These are phyloP conservation scores for Epichloe typhina DNA, from an alignment of 2,329 filamentous ascomycete genomes.

Conservation along the genomic window DNA sequence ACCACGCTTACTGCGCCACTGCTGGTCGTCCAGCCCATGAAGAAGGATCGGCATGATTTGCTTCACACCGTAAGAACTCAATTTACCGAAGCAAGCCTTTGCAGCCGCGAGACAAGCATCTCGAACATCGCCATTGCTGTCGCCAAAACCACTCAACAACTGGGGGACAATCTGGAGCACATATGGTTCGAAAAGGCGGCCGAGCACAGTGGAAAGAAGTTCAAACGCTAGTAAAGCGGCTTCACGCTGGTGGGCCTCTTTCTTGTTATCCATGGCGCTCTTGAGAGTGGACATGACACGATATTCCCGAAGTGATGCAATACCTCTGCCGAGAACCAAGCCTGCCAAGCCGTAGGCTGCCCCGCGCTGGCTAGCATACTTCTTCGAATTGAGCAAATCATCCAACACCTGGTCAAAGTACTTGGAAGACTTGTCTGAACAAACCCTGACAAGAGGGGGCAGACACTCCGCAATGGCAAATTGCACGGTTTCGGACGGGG, in stretches of 20 bases:
- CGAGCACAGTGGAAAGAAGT: slow-evolving; percentile 73
- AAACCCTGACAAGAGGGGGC: slow-evolving; percentile 76
- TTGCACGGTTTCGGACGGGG: slow-evolving; percentile 91
- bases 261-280: slow-evolving; percentile 86
- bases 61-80: slow-evolving; percentile 94
- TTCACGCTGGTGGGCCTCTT: slow-evolving; percentile 77
- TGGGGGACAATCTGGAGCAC: slow-evolving; percentile 92
- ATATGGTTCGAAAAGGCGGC: slow-evolving; percentile 87
- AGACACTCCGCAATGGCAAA: slow-evolving; percentile 92
- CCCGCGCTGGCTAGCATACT: slow-evolving; percentile 83
- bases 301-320: slow-evolving; percentile 69
- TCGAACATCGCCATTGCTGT: slow-evolving; percentile 76
- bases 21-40: slow-evolving; percentile 81
- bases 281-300: slow-evolving; percentile 73
- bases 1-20: slow-evolving; percentile 98
- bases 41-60: slow-evolving; percentile 84
- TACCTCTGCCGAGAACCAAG: slow-evolving; percentile 76
- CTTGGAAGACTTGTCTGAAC: slow-evolving; percentile 59
- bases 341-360: slow-evolving; percentile 91
- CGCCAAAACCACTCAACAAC: slow-evolving; percentile 77
- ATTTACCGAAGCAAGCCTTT: slow-evolving; percentile 82
- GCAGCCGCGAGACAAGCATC: slow-evolving; percentile 86
- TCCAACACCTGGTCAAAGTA: slow-evolving; percentile 76
- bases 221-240: slow-evolving; percentile 85
- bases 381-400: slow-evolving; percentile 73